These are phyloP conservation scores for Amyloporia xantha DNA, from an alignment of 768 basidiomycete genomes.

Conservation along the genomic window DNA sequence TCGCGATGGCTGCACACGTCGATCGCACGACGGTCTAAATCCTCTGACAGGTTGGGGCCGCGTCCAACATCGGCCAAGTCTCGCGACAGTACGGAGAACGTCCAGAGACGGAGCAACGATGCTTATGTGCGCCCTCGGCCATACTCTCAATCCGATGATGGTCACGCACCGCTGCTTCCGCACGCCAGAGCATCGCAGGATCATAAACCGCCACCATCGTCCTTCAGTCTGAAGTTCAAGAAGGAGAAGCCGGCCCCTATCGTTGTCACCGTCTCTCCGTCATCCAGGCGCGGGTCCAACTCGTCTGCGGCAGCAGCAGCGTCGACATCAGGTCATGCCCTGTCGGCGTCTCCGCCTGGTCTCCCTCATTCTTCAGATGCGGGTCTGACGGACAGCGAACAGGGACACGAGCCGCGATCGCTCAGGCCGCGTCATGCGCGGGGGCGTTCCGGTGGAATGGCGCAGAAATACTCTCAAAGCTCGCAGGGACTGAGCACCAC, in stretches of 20 bases:
- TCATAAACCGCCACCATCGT: constrained; percentile 2
- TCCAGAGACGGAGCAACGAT: not conserved
- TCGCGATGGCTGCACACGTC: constrained; percentile 12
- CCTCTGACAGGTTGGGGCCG: not conserved
- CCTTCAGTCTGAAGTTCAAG: constrained; percentile 1
- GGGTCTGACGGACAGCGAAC: not conserved
- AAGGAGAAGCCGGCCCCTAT: constrained; percentile 15
- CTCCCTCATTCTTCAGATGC: not conserved
- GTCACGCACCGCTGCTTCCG: not conserved
- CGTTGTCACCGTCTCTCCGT: constrained; percentile 6
- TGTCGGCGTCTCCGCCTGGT: not conserved
- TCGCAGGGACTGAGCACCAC: constrained; percentile 4
- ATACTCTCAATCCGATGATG: not conserved
- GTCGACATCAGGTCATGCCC: no score
- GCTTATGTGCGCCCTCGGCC: no score
- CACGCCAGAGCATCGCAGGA: no score
- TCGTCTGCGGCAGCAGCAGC: no score
- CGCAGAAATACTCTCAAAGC: no score
- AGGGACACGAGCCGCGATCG: not conserved
- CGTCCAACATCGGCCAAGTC: not conserved
- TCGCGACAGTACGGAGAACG: not conserved
- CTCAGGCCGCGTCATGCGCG: not conserved
- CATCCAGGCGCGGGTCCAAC: no score
- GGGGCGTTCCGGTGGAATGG: no score
- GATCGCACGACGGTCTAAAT: not conserved